Evolutionary conservation across 345 rosid species (phyloP).

Genomic region (Boechera stricta): DNA sequence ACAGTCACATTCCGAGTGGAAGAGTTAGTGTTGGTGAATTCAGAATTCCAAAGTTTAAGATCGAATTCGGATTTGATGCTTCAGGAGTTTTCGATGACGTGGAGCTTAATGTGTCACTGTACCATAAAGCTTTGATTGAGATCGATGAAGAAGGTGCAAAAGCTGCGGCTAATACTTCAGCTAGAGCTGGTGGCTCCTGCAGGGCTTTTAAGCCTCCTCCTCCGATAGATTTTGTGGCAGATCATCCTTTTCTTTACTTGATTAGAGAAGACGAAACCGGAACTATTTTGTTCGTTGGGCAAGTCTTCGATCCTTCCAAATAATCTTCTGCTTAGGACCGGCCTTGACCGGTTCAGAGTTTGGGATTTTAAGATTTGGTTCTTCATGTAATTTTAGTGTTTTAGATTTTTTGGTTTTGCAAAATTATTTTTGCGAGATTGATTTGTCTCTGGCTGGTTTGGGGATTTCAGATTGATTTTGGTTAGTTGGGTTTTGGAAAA

Average conservation of each 20-base stretch:
- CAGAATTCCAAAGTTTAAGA: conserved; percentile 31
- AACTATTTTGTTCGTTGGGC: conserved; percentile 31
- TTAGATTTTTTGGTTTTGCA: too few species aligned
- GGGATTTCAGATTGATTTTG: too few species aligned
- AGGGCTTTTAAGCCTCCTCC: too few species aligned
- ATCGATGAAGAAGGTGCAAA: too few species aligned
- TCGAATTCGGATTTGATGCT: neutral
- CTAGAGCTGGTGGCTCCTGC: too few species aligned
- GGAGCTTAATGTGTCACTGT: neutral
- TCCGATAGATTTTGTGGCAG: conserved; percentile 32
- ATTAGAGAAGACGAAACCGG: conserved; percentile 29
- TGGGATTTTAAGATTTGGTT: too few species aligned
- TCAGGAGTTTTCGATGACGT: neutral
- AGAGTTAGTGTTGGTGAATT: neutral
- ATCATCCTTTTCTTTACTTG: conserved; percentile 33
- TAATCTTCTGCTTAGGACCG: too few species aligned
- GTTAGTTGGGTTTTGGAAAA: too few species aligned
- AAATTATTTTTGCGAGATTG: too few species aligned
- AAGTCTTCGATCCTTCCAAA: conserved; percentile 4
- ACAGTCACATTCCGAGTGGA: neutral
- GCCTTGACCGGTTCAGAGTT: too few species aligned
- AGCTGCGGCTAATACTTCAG: conserved; percentile 18
- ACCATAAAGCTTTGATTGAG: neutral
- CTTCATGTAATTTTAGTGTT: too few species aligned
- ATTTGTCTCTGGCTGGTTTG: too few species aligned